A percentile compares a stretch with the other conserved stretches of the same genome.
Evolutionary conservation across 164 flowering plant species (phyloP).

Genomic region (Houttuynia cordata): DNA sequence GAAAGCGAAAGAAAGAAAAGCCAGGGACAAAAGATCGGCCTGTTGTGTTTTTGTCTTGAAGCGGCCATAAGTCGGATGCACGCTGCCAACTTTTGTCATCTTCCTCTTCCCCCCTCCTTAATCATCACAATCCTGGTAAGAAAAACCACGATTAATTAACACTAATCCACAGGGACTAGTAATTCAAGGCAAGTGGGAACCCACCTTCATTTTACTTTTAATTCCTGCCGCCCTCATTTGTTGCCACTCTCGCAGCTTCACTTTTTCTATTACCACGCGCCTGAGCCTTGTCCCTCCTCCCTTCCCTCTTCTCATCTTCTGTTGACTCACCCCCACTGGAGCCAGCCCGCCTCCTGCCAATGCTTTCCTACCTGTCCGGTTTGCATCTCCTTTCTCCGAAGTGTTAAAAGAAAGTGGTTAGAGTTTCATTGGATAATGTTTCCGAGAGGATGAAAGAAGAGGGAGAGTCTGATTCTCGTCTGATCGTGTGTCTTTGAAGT

Average conservation of each 20-base stretch:
- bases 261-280: neutral
- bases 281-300: neutral
- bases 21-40: neutral
- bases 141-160: too few species aligned
- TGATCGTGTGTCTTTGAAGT: neutral
- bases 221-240: constrained; percentile 8
- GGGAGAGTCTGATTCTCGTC: neutral
- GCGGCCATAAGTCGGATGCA: constrained; percentile 68
- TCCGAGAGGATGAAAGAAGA: too few species aligned
- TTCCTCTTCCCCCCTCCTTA: constrained; percentile 1
- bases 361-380: neutral
- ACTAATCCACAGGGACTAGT: too few species aligned
- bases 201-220: neutral
- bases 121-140: neutral
- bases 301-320: neutral
- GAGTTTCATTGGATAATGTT: too few species aligned
- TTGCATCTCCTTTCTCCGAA: too few species aligned
- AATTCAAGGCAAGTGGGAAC: neutral
- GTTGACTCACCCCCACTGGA: neutral
- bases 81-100: constrained; percentile 43
- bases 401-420: neutral
- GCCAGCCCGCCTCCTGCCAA: neutral
- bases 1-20: too few species aligned
- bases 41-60: constrained; percentile 37
- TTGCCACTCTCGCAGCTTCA: neutral